These are phyloP conservation scores for Petunia secreta DNA, from an alignment of 257 asterid species.

Conservation along the genomic window DNA sequence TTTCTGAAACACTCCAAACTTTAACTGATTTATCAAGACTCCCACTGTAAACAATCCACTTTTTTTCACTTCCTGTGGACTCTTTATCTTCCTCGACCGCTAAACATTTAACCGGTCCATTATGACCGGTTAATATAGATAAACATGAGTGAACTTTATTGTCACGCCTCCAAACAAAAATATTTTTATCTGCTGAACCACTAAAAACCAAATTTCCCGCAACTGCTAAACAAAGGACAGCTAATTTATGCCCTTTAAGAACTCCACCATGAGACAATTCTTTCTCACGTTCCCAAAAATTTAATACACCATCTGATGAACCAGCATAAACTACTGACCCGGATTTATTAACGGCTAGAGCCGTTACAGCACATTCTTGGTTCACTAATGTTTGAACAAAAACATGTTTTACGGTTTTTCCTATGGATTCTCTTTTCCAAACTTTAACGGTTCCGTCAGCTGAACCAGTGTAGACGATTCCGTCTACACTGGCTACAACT, in stretches of 20 bases:
- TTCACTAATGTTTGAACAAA: conserved; percentile 50
- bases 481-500: conserved; percentile 59
- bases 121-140: conserved; percentile 73
- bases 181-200: conserved; percentile 81
- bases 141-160: conserved; percentile 62
- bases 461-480: conserved; percentile 73
- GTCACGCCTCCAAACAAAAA: conserved; percentile 74
- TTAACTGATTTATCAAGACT: conserved; percentile 82
- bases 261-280: conserved; percentile 66
- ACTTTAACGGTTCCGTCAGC: conserved; percentile 83
- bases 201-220: conserved; percentile 66
- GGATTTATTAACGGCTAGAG: conserved; percentile 53
- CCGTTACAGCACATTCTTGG: conserved; percentile 78
- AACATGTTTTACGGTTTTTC: conserved; percentile 49
- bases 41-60: conserved; percentile 80
- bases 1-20: conserved; percentile 82
- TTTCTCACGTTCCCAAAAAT: conserved; percentile 72
- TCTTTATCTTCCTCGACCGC: conserved; percentile 61
- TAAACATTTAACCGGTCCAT: conserved; percentile 85
- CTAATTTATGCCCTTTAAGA: conserved; percentile 75
- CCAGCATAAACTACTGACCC: conserved; percentile 64
- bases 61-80: conserved; percentile 40
- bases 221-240: conserved; percentile 66
- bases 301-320: conserved; percentile 73
- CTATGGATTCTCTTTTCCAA: conserved; percentile 62